Evolutionary conservation across 2,329 filamentous ascomycete genomes (phyloP), one percentile per base, ranked within the genome.

Genomic region (Botrytis elliptica): DNA sequence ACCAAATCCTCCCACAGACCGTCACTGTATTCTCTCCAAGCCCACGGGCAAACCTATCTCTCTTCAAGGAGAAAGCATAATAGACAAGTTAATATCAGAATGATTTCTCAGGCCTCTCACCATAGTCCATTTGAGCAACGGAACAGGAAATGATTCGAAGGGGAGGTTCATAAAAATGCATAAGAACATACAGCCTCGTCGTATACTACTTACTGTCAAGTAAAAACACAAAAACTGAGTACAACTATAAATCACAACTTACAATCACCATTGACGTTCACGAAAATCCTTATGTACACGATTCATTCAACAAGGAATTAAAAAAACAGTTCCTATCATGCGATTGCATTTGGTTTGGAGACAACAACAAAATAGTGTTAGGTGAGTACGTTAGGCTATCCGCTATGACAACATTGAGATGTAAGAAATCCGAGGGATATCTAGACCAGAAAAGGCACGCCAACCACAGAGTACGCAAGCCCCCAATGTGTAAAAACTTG

Each of bases 371-470:
- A n/a, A 68, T 68, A 57, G 29, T 68, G 66, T 68, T 68, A 57
- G 40, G 66, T 68, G 66, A 33, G 66, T 68, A 68, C 66, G 49
- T 68, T 68, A 57, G 66, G 36, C 66, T 68, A 68, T 68, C 57
- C 66, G 66, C 66, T 68, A 68, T 68, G 66, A 68, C 66, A 68
- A 68, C 66, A 72, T 66, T 55, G 70, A 36, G 42, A 52, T 52
- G 59, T 71, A 65, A 64, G 60, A 64, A 71, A 65, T 42, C 57
- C 59, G 70, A 65, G 60, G 79, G 77, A 80, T 79, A 80, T 79
- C 79, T 80, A 79, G 72, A 76, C 74, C 44, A 75, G 75, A 72
- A 76, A 57, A 78, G 77, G 74, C 77, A 79, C 67, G 71, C 78
- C 76, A 75, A 75, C 75, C 76, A 75, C 75, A 77, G 73, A 69